Percentiles rank a stretch among this genome's conserved stretches.
Conservation (phyloP, 2,329 filamentous ascomycete species). For the Cladosporium velox region DNA sequence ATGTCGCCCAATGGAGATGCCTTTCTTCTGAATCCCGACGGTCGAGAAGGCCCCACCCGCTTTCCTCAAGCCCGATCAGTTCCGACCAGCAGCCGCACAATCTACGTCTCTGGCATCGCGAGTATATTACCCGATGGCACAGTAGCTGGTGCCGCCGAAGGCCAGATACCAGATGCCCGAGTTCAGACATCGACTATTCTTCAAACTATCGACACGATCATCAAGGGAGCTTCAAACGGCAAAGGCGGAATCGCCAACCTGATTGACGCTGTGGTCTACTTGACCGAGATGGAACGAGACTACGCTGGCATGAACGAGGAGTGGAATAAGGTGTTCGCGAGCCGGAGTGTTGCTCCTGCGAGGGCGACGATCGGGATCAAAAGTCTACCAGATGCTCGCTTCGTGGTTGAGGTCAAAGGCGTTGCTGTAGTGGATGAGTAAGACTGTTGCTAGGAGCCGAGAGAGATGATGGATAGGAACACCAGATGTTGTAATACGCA, state of each 20-base stretch:
- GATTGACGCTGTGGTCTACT: slow-evolving; percentile 41
- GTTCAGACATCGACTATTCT: slow-evolving; percentile 25
- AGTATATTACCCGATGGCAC: slow-evolving; percentile 24
- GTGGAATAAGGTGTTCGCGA: slow-evolving; percentile 49
- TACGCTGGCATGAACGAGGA: slow-evolving; percentile 51
- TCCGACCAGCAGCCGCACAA: slow-evolving; percentile 19
- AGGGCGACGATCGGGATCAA: slow-evolving; percentile 28
- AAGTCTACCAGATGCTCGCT: slow-evolving; percentile 15
- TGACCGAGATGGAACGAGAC: slow-evolving; percentile 46
- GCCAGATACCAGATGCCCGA: slow-evolving; percentile 15
- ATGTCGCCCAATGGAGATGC: slow-evolving; percentile 9
- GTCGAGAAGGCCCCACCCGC: slow-evolving; percentile 25
- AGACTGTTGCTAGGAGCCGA: neutral
- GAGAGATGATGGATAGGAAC: neutral
- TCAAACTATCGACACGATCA: slow-evolving; percentile 24
- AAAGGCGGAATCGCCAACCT: slow-evolving; percentile 24
- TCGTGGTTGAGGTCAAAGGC: slow-evolving; percentile 15
- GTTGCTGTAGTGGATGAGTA: slow-evolving; percentile 10
- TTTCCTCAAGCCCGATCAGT: slow-evolving; percentile 24
- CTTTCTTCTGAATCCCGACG: slow-evolving; percentile 11
- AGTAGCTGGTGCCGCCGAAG: slow-evolving; percentile 23
- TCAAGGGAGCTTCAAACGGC: slow-evolving; percentile 22
- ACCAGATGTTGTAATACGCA: too few species aligned
- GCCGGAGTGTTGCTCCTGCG: slow-evolving; percentile 42
- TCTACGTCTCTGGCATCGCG: slow-evolving; percentile 27